Base-by-base conservation (phyloP, 805 yeast species). In the Alloascoidea africana region DNA sequence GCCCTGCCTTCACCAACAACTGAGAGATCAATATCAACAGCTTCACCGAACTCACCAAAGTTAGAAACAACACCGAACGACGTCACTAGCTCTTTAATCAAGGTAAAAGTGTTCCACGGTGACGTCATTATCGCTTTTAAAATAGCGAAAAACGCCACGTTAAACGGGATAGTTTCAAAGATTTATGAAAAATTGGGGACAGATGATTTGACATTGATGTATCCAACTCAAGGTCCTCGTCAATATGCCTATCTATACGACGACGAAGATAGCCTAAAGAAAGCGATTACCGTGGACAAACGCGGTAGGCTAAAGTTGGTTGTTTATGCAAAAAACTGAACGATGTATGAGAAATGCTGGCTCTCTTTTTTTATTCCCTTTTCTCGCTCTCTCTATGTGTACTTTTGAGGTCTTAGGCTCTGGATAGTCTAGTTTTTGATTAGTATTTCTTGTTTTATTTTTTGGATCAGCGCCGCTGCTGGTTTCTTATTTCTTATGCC, bases 241-340 rank as follows among this genome's bases (percentile, higher is more conserved):
- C 13, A 23, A 23, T n/a, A 8, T 23, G 8, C 30, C 8, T 23
- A 23, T 23, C n/a, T 23, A 23, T 23, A 8, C n/a, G 30, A 23
- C n/a, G 30, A 23, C 30, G n/a, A n/a, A n/a, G 30, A 23, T 23
- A 23, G 30, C n/a, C n/a, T 23, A n/a, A 23, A 23, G n/a, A n/a
- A 23, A 8, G 30, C 30, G n/a, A 23, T 23, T 23, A 23, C 8
- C 8, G 30, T 23, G 8, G 30, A 23, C n/a, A 23, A 23, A 23
- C 8, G 30, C 8, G 13, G n/a, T 8, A 23, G 30, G n/a, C 8
- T 23, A 23, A 23, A 8, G 8, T n/a, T 23, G n/a, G 30, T 23
- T 8, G n/a, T 23, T 8, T 23, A 23, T 23, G 30, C 30, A n/a
- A n/a, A n/a, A n/a, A n/a, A n/a, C n/a, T n/a, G n/a, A n/a, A n/a